phyloP scores from a whole-genome alignment of 2,329 filamentous ascomycete species.

The Paraphaeosphaeria sporulosa region DNA sequence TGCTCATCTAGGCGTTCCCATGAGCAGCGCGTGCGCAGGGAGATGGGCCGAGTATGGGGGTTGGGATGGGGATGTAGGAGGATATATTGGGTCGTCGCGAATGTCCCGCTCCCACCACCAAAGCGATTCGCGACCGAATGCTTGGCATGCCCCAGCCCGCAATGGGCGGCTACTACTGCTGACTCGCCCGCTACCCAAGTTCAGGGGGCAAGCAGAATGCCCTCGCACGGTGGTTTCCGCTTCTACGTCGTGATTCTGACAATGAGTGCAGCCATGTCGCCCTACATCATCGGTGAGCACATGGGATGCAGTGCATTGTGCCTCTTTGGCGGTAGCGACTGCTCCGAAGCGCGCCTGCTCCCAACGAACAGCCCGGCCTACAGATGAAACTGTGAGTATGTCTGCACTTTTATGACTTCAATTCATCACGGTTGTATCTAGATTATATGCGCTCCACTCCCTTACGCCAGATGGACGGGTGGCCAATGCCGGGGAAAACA shows the following conservation, averaged over 20 bases:
- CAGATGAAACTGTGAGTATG: background rate
- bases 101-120: constrained; percentile 7
- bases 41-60: constrained; percentile 25
- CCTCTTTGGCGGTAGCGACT: background rate
- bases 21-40: constrained; percentile 44
- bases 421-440: background rate
- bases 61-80: constrained; percentile 16
- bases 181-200: background rate
- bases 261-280: background rate
- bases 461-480: background rate
- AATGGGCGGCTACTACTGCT: background rate
- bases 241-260: background rate
- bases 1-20: constrained; percentile 55
- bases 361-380: background rate
- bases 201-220: background rate
- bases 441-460: no score
- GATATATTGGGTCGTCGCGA: constrained; percentile 19
- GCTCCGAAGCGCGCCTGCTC: constrained; percentile 10
- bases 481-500: no score
- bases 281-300: background rate
- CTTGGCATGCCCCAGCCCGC: constrained; percentile 1
- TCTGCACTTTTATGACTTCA: no score
- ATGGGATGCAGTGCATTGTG: background rate
- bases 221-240: background rate
- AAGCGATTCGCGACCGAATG: constrained; percentile 5